Base-by-base conservation (phyloP, 352 stramenopile species). In the Phytophthora parvispora region DNA sequence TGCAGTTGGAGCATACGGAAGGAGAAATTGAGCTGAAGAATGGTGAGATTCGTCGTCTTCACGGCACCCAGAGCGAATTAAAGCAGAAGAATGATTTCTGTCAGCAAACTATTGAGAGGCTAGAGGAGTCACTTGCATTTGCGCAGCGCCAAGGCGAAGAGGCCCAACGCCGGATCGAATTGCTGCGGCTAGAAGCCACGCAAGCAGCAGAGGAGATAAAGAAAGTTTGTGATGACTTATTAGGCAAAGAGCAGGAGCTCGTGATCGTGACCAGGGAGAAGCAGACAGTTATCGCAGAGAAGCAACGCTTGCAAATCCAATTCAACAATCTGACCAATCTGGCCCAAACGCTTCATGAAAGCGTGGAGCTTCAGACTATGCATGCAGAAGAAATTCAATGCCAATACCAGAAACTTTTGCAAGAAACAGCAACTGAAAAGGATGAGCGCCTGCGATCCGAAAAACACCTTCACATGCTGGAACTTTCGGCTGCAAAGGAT, bases 11-110 rank as follows among this genome's bases (percentile, higher is more conserved):
- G 59, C 86, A 91, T 43, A 78, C 69, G 0, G 80, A 89, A 20
- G 71, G 78, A 18, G 86, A 93, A 48, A 90, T 92, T 60, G 86
- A 87, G 59, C 59, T 93, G 31, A 93, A 93, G 64, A 84, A 90
- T 48, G 86, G 81, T 22, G 86, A 93, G 50, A 91, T 92, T 38
- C 73, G 76, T 27, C 69, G 86, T 4, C 70, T 93, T 12, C 69
- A 91, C 25, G 72, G 76, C 2, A 51, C 57, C 9, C 80, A 89
- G 13, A 81, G 56, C 15, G 86, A 93, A 27, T 64, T 91, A 13
- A 87, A 83, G 60, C 71, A 80, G 60, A 90, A 89, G n/a, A 83
- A 80, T 22, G 80, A 89, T 10, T 84, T 83, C 27, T 62, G 66
- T 13, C 78, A 88, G 40, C 75, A 86, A 34, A 90, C 73, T 0